These are phyloP conservation scores for Stachybotrys elegans DNA, from an alignment of 2,329 filamentous ascomycete genomes.

Conservation along the genomic window DNA sequence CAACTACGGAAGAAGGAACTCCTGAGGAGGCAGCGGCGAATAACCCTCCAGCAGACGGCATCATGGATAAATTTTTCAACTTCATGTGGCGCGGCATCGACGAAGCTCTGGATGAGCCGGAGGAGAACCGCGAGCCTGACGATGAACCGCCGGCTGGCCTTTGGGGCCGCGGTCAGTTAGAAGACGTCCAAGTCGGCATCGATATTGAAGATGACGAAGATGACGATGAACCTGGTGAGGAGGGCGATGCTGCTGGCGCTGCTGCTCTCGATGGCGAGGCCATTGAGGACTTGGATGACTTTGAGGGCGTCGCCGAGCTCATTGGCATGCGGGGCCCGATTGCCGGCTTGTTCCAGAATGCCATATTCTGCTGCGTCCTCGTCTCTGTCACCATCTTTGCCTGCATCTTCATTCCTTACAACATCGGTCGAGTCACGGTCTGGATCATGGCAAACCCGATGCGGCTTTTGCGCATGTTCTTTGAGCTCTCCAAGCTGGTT, in stretches of 20 bases:
- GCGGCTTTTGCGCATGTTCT: slow-evolving; percentile 67
- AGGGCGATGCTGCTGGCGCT: slow-evolving; percentile 58
- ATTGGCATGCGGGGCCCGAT: slow-evolving; percentile 95
- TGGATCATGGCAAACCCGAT: slow-evolving; percentile 76
- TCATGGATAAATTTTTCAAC: slow-evolving; percentile 39
- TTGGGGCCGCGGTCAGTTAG: too few relatives aligned
- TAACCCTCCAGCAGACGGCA: slow-evolving; percentile 11
- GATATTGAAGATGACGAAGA: slow-evolving; percentile 30
- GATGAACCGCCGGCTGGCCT: slow-evolving; percentile 44
- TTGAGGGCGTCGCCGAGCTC: slow-evolving; percentile 93
- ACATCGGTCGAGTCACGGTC: slow-evolving; percentile 80
- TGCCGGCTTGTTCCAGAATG: slow-evolving; percentile 86
- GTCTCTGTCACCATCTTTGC: slow-evolving; percentile 81
- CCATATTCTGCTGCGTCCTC: slow-evolving; percentile 86
- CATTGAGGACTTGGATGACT: slow-evolving; percentile 83
- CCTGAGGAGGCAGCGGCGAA: slow-evolving; percentile 6
- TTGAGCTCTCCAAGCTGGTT: slow-evolving; percentile 69
- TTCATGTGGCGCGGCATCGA: slow-evolving; percentile 60
- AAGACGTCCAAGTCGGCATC: too few relatives aligned
- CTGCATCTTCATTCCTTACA: slow-evolving; percentile 87
- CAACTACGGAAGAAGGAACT: slow-evolving; percentile 2
- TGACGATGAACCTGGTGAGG: slow-evolving; percentile 32
- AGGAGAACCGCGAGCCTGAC: slow-evolving; percentile 38
- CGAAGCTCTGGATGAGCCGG: slow-evolving; percentile 20
- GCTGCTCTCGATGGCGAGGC: slow-evolving; percentile 70